Evolutionary conservation across 2,329 filamentous ascomycete genomes (phyloP), one percentile per base, ranked within the genome.

Genomic region (Pseudogymnoascus sp.): DNA sequence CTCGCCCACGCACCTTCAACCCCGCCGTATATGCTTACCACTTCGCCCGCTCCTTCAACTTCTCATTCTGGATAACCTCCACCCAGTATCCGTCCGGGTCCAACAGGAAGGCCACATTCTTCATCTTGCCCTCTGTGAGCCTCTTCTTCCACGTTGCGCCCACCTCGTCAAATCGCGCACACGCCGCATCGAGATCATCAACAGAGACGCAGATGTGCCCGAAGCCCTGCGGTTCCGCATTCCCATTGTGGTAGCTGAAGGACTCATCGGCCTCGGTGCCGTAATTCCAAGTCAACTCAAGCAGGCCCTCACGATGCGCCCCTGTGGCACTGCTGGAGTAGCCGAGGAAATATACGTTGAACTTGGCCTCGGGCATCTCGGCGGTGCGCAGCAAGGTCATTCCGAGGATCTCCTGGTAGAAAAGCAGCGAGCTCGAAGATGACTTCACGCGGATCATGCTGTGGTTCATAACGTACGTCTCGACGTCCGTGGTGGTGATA

Each of bases 401-500:
- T 65, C 93, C 93, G 76, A 96, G 80, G 33, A 89, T 82, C 7
- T 96, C 90, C 74, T 92, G 83, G 78, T 92, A 92, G 74, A 89
- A 92, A 71, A 85, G 84, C 71, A 92, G 79, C 18, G 86, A 89
- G 74, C 83, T 85, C 71, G 89, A 81, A 28, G 81, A 80, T 68
- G 89, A 85, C 79, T 96, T 97, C 77, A 97, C 89, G 23, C 93
- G 90, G 69, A 97, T 84, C 93, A 97, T 97, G 63, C 89, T 91
- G 78, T 93, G 90, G 77, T 93, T 91, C 81, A 87, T 85, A 67
- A 88, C 86, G 75, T 96, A 97, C 25, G 84, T 89, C 21, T 75
- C 74, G 0, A 85, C 77, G 67, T 96, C 88, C 0, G 92, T 96
- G 62, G 84, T 82, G 63, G 83, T 86, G 63, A 88, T 77, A 58